Evolutionary conservation across 2,329 filamentous ascomycete genomes (phyloP), one percentile per base, ranked within the genome.

Genomic region (Aspergillus carbonarius): DNA sequence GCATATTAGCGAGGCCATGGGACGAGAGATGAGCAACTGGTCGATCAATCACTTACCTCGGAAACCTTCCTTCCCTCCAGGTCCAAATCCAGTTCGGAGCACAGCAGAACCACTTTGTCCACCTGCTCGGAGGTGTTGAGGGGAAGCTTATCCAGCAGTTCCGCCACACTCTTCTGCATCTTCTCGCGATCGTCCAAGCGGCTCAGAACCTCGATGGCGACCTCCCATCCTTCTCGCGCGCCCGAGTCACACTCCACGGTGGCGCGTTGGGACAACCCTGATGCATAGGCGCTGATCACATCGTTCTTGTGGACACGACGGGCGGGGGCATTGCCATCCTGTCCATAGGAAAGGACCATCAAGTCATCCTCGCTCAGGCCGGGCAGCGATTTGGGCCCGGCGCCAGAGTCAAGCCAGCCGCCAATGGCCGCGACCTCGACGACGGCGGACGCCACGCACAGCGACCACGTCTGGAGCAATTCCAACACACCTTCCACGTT

Each of bases 351-450:
- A 12, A 98, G 80, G 9, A 97, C 85, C 77, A 95, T 90, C 46
- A 97, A 78, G 69, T 97, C 93, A 62, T 92, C 89, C 75, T 90
- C 85, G 68, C 93, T 92, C 57, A 76, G 85, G 23, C 86, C 88
- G 35, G 86, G 83, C 66, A 90, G 82, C 48, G 86, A 75, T 62
- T 79, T 82, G 30, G 81, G 79, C 6, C 82, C 76, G 55, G 83
- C 79, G 30, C 83, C 80, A 25, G 82, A 80, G 23, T 88, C 87
- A 46, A 97, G 82, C 93, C 93, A 98, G 46, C 88, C 87, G 8
- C 89, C 92, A 25, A 91, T 81, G n/a, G 87, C 88, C 10, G 91
- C 92, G 57, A 98, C 81, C 74, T 98, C 93, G 3, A 90, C 89
- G 15, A 95, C 85, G 5, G 91, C 87, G 30, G 89, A 84, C 10